A percentile compares a stretch with the other conserved stretches of the same genome.
phyloP scores from a whole-genome alignment of 2,329 filamentous ascomycete species.

The Monosporascus sp. region DNA sequence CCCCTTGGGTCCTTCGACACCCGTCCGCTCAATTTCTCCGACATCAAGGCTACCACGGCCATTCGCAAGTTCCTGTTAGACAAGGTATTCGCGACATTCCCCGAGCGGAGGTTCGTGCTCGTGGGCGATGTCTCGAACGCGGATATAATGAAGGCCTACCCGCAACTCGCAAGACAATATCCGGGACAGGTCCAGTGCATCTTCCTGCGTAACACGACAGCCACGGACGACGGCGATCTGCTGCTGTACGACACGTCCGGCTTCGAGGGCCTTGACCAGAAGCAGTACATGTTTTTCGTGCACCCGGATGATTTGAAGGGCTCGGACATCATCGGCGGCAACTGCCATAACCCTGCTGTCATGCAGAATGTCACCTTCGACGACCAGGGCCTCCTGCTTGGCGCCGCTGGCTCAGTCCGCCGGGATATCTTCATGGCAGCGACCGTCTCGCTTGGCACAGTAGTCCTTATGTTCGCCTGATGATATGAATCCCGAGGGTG shows the following conservation, averaged over 20 bases:
- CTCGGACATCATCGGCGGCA: slow-evolving; percentile 61
- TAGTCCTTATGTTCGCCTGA: too few species aligned
- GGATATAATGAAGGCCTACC: slow-evolving; percentile 66
- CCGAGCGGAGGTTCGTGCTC: slow-evolving; percentile 68
- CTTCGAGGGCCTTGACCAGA: slow-evolving; percentile 62
- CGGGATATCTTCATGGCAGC: too few species aligned
- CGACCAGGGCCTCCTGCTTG: slow-evolving; percentile 43
- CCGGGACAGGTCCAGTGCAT: slow-evolving; percentile 73
- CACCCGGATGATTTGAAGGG: slow-evolving; percentile 62
- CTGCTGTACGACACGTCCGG: slow-evolving; percentile 73
- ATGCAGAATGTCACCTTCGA: slow-evolving; percentile 68
- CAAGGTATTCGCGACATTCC: slow-evolving; percentile 71
- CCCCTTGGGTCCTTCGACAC: slow-evolving; percentile 74
- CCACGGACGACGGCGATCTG: slow-evolving; percentile 60
- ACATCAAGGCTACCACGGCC: slow-evolving; percentile 63
- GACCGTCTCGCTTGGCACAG: too few species aligned
- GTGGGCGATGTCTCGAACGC: slow-evolving; percentile 72
- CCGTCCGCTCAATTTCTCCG: slow-evolving; percentile 73
- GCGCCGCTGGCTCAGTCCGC: too few species aligned
- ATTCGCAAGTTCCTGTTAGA: slow-evolving; percentile 66
- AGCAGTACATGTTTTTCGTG: slow-evolving; percentile 74
- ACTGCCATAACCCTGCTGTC: slow-evolving; percentile 61
- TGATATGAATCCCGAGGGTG: too few species aligned
- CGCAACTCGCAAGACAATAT: slow-evolving; percentile 57
- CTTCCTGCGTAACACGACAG: slow-evolving; percentile 66